Base-by-base conservation (phyloP, 2,329 filamentous ascomycete species). In the Zymoseptoria passerinii region DNA sequence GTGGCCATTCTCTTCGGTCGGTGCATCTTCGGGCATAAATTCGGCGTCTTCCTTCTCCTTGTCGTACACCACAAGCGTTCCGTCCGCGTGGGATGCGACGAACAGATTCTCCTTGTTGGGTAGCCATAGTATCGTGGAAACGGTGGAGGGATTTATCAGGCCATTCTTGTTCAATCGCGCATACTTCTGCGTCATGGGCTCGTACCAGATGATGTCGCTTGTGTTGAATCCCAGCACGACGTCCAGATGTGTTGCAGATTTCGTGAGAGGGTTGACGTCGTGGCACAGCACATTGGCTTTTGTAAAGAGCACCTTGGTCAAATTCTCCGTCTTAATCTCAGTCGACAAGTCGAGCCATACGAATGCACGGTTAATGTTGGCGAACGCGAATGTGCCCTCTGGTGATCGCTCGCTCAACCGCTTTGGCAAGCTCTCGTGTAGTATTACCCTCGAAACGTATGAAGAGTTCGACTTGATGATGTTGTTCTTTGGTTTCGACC, bases 401-500 rank as follows among this genome's bases (percentile, higher is more conserved):
- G 80, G 79, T 10, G 86, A 84, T 62, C 90, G 85, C 29, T 97
- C 94, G 53, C 84, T 82, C 62, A 97, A 74, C 63, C 89, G 86
- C 74, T 94, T 95, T 20, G 82, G 81, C 56, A 95, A 74, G 4
- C 81, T 81, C 67, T 99, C 94, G 68, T 96, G 89, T 16, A 91
- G 86, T 63, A 97, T 96, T 29, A 96, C 92, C 56, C 94, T 81
- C n/a, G 92, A 96, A 28, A 99, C 94, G 71, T 96, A 99, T 0
- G 92, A 96, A 8, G 94, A 99, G 74, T 96, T 97, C 76, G 91
- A 97, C 79, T 99, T 99, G 55, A 92, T 86, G 73, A 99, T 94
- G 73, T 95, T 97, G 75, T 92, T 97, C 80, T 97, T 99, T 2
- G 94, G 94, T 73, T 99, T 99, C 70, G 87, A 84, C 71, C 85